Evolutionary conservation across 306 rosid species (phyloP), one percentile per base, ranked within the genome.

Genomic region (Erythrophleum fordii): DNA sequence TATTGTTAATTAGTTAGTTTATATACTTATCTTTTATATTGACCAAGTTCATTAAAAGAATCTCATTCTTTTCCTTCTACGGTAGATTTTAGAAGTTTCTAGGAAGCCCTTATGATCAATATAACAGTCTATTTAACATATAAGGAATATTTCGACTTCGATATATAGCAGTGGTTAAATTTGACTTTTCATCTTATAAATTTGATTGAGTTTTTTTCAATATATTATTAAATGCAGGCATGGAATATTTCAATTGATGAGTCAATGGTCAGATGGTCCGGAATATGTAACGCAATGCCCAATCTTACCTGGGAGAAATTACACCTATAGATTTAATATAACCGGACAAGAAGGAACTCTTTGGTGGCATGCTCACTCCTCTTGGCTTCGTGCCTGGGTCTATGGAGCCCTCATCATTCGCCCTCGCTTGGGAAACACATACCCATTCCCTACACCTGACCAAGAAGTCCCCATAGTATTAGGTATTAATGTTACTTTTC

Each of bases 261-360:
- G 80, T 46, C 81, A 34, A 2, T 90, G 93, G 93, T 84, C 93
- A 2, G 93, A 90, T 41, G 93, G 93, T 42, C 91, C 91, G 0
- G 83, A 5, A 35, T 85, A 77, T 67, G 81, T 81, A 52, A 90
- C 90, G 9, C 93, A 90, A 41, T 90, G 91, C 34, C 86, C 91
- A 9, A 87, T 90, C 10, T 83, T 5, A 2, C 75, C 91, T 0
- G 88, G 87, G 3, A 6, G 26, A 0, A 85, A 5, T 4, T 90
- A 83, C 25, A 77, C 87, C 1, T 81, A 90, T 44, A 87, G 49
- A 67, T 90, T 90, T 58, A 82, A 85, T 0, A 69, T 90, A 68
- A 90, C 79, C 20, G 83, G 76, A 29, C 90, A 90, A 52, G 91
- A 90, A 53, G 93, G 93, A 5, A 90, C 91, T 4, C 83, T 87